These are phyloP conservation scores for Rhinocladiella mackenziei DNA, from an alignment of 2,329 filamentous ascomycete genomes.

Conservation along the genomic window DNA sequence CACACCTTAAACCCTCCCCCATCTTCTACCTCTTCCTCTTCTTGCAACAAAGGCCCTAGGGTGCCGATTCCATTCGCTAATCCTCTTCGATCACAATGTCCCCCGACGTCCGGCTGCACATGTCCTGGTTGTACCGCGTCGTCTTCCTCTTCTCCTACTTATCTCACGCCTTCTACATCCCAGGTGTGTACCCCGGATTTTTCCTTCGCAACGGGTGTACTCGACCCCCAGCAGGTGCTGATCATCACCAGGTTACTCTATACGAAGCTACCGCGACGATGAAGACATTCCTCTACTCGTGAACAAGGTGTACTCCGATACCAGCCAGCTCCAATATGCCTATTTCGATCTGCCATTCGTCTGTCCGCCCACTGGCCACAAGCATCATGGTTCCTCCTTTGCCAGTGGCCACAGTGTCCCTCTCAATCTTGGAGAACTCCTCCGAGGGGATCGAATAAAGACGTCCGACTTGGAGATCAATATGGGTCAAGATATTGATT, in stretches of 20 bases:
- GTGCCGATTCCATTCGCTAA: conserved; percentile 53
- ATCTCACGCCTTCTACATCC: conserved; percentile 74
- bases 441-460: conserved; percentile 80
- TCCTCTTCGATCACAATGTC: conserved; percentile 27
- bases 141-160: conserved; percentile 49
- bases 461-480: conserved; percentile 76
- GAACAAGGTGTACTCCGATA: conserved; percentile 88
- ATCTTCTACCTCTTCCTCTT: conserved; percentile 5
- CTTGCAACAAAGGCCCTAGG: conserved; percentile 41
- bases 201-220: too few relatives aligned
- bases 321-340: conserved; percentile 85
- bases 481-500: conserved; percentile 72
- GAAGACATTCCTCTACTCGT: conserved; percentile 80
- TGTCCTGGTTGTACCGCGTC: conserved; percentile 36
- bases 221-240: too few relatives aligned
- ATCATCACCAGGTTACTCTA: conserved; percentile 64
- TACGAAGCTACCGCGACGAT: conserved; percentile 71
- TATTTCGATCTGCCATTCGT: conserved; percentile 86
- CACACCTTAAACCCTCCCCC: neutral
- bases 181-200: too few relatives aligned
- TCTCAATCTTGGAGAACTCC: conserved; percentile 79
- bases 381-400: conserved; percentile 62
- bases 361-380: conserved; percentile 69
- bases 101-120: conserved; percentile 25
- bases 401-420: conserved; percentile 73